These are phyloP conservation scores for Plenodomus tracheiphilus DNA, from an alignment of 2,329 filamentous ascomycete species.

Conservation along the genomic window DNA sequence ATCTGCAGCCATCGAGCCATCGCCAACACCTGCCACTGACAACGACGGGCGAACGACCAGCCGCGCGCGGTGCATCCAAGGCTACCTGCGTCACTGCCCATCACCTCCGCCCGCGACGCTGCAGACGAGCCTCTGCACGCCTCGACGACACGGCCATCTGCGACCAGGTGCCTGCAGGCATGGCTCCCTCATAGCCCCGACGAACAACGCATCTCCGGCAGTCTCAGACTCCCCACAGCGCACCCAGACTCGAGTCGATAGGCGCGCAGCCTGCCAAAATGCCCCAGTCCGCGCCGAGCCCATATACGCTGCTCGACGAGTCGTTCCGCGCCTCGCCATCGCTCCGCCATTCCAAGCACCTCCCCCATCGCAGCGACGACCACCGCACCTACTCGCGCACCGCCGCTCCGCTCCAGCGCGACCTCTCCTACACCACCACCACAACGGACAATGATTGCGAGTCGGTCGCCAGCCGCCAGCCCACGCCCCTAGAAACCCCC, in stretches of 20 bases:
- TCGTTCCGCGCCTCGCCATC: conserved; percentile 34
- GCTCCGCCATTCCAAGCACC: conserved; percentile 28
- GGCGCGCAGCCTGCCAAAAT: conserved; percentile 21
- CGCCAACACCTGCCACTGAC: no score
- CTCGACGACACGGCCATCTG: neutral
- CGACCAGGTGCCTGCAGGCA: conserved; percentile 12
- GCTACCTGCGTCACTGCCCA: neutral
- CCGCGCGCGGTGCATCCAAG: neutral
- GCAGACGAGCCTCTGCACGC: neutral
- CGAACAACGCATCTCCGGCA: conserved; percentile 1
- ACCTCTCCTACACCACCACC: conserved; percentile 23
- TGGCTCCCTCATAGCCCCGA: conserved; percentile 23
- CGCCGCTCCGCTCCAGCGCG: conserved; percentile 25
- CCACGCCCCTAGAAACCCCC: conserved; percentile 35
- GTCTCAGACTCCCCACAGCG: neutral
- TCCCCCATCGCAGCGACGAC: conserved; percentile 34
- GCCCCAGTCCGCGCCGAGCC: conserved; percentile 24
- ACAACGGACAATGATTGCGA: conserved; percentile 34
- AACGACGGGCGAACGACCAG: neutral
- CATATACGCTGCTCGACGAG: conserved; percentile 37
- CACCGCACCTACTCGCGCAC: conserved; percentile 25
- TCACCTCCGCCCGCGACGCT: neutral
- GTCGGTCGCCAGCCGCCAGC: conserved; percentile 27
- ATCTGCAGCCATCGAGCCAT: no score
- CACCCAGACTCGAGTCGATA: neutral